Evolutionary conservation across 2,329 filamentous ascomycete genomes (phyloP).

Genomic region (Ophiostoma sp.): DNA sequence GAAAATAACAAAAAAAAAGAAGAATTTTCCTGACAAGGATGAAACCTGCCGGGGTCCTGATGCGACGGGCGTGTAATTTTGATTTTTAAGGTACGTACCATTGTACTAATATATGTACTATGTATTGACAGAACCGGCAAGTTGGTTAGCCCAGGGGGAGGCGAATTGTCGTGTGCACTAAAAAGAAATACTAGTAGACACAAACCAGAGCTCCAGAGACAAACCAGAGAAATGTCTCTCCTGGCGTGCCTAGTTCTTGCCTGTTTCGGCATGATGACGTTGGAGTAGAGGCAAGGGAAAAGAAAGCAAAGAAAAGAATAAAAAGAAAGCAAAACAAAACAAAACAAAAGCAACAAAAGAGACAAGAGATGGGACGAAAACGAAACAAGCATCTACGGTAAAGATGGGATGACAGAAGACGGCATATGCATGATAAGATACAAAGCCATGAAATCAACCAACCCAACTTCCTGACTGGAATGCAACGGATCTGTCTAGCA

Average conservation of each 20-base stretch:
- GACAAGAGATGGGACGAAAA: not conserved
- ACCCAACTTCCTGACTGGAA: too few species aligned
- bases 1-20: not conserved
- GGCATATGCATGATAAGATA: too few species aligned
- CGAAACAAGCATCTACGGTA: not conserved
- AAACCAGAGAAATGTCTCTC: not conserved
- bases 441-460: too few species aligned
- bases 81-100: not conserved
- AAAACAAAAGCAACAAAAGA: not conserved
- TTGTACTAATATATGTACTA: too few species aligned
- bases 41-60: slow-evolving; percentile 9
- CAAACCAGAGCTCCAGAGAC: too few species aligned
- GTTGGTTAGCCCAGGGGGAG: slow-evolving; percentile 7
- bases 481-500: not conserved
- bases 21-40: slow-evolving; percentile 1
- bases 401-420: not conserved
- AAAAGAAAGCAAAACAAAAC: not conserved
- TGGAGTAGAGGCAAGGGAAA: not conserved
- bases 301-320: not conserved
- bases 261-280: not conserved
- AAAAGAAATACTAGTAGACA: not conserved
- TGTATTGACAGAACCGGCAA: not conserved
- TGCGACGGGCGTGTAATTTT: not conserved
- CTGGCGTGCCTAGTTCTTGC: not conserved
- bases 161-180: slow-evolving; percentile 12